These are phyloP conservation scores for Inga oerstediana DNA, from an alignment of 306 rosid genomes.

Conservation along the genomic window DNA sequence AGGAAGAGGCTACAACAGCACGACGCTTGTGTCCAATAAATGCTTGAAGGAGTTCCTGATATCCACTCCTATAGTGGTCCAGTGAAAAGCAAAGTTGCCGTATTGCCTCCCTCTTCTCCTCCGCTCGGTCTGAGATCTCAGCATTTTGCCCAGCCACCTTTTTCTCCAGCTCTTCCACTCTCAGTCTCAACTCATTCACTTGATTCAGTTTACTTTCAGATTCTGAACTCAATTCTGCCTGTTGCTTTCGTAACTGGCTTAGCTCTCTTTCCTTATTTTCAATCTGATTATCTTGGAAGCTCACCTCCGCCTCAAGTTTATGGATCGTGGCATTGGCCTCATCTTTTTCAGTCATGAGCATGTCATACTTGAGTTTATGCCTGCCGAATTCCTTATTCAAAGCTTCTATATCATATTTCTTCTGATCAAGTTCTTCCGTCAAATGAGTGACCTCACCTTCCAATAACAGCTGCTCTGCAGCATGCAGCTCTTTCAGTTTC, in stretches of 20 bases:
- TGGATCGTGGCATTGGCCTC: conserved; percentile 45
- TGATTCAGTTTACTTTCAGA: conserved; percentile 42
- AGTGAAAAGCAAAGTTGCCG: conserved; percentile 77
- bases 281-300: conserved; percentile 49
- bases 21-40: conserved; percentile 49
- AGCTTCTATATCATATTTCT: conserved; percentile 45
- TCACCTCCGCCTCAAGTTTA: conserved; percentile 51
- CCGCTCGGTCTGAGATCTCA: conserved; percentile 60
- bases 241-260: conserved; percentile 32
- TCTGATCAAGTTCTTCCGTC: conserved; percentile 53
- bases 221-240: conserved; percentile 42
- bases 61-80: conserved; percentile 73
- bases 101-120: conserved; percentile 86
- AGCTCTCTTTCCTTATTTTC: conserved; percentile 47
- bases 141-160: conserved; percentile 56
- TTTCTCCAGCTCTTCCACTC: conserved; percentile 57
- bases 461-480: conserved; percentile 43
- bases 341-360: conserved; percentile 63
- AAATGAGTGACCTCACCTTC: conserved; percentile 53
- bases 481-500: conserved; percentile 47
- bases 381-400: conserved; percentile 58
- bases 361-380: conserved; percentile 56
- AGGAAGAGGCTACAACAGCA: conserved; percentile 51
- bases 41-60: conserved; percentile 69
- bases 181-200: conserved; percentile 53